These are phyloP conservation scores for Phylloporus sp. DNA, from an alignment of 768 basidiomycete species.

Conservation along the genomic window DNA sequence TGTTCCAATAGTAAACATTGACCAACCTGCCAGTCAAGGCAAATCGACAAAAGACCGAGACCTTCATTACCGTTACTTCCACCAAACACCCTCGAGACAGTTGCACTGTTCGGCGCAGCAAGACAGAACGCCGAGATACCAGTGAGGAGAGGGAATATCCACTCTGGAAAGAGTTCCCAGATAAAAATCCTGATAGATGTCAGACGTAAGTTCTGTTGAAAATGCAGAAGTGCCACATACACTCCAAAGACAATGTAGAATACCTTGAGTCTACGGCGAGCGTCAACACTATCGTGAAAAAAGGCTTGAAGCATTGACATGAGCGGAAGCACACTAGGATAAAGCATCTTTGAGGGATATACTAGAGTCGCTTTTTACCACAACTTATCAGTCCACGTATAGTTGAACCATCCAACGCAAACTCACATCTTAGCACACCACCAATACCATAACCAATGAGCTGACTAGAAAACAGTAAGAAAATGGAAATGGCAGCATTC, in stretches of 20 bases:
- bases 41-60: constrained; percentile 55
- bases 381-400: neutral
- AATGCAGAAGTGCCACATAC: constrained; percentile 31
- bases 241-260: constrained; percentile 23
- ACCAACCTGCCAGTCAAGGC: constrained; percentile 56
- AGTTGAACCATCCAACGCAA: neutral
- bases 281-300: constrained; percentile 38
- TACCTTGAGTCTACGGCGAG: constrained; percentile 38
- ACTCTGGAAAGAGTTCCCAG: constrained; percentile 27
- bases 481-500: constrained; percentile 42
- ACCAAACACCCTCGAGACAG: constrained; percentile 55
- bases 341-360: constrained; percentile 45
- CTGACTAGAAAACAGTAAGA: constrained; percentile 36
- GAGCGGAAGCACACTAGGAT: constrained; percentile 31
- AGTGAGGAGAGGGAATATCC: constrained; percentile 55
- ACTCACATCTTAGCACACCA: constrained; percentile 47
- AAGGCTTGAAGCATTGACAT: constrained; percentile 32
- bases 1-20: neutral
- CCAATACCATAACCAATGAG: constrained; percentile 52
- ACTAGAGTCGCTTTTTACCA: constrained; percentile 26
- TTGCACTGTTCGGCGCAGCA: constrained; percentile 44
- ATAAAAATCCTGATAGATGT: constrained; percentile 31
- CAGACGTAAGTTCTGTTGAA: neutral
- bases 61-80: constrained; percentile 63
- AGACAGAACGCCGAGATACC: constrained; percentile 63